phyloP scores from a whole-genome alignment of 1,284 basidiomycete species.

The Malassezia pachydermatis region DNA sequence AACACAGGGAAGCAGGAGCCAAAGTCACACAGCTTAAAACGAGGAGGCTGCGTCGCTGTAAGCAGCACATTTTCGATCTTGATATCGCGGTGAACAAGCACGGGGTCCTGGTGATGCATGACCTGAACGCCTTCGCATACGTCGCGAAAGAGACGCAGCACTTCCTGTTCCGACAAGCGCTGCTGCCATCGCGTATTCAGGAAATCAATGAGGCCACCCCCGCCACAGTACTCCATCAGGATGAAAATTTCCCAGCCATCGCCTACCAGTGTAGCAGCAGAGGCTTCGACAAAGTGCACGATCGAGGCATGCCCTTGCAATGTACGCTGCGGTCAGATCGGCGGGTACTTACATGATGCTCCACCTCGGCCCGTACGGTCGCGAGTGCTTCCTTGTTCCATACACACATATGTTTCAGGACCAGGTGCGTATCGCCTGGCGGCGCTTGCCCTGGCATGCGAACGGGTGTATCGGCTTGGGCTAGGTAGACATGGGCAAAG shows the following conservation, averaged over 20 bases:
- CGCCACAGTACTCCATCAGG: constrained; percentile 89
- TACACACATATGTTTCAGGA: constrained; percentile 92
- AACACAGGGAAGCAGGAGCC: constrained; percentile 67
- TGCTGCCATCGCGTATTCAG: constrained; percentile 92
- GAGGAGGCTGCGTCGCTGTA: constrained; percentile 46
- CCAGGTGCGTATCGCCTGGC: constrained; percentile 47
- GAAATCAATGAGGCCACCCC: constrained; percentile 96
- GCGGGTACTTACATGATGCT: constrained; percentile 72
- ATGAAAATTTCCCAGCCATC: constrained; percentile 90
- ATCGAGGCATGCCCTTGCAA: constrained; percentile 64
- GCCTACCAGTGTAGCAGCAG: constrained; percentile 54
- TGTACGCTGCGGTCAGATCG: constrained; percentile 68
- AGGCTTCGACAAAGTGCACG: constrained; percentile 78
- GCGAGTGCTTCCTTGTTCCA: constrained; percentile 75
- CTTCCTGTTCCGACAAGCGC: constrained; percentile 84
- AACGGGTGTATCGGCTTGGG: constrained; percentile 71
- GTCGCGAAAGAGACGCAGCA: constrained; percentile 75
- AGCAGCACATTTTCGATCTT: constrained; percentile 88
- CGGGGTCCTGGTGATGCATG: constrained; percentile 85
- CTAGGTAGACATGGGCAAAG: constrained; percentile 96
- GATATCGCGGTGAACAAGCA: constrained; percentile 88
- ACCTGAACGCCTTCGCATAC: constrained; percentile 40
- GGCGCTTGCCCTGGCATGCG: constrained; percentile 27
- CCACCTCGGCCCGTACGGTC: constrained; percentile 95
- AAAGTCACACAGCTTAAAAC: constrained; percentile 96